A percentile compares a stretch with the other conserved stretches of the same genome.
These are phyloP conservation scores for Acidomyces sp. DNA, from an alignment of 495 filamentous ascomycete species.

Conservation along the genomic window DNA sequence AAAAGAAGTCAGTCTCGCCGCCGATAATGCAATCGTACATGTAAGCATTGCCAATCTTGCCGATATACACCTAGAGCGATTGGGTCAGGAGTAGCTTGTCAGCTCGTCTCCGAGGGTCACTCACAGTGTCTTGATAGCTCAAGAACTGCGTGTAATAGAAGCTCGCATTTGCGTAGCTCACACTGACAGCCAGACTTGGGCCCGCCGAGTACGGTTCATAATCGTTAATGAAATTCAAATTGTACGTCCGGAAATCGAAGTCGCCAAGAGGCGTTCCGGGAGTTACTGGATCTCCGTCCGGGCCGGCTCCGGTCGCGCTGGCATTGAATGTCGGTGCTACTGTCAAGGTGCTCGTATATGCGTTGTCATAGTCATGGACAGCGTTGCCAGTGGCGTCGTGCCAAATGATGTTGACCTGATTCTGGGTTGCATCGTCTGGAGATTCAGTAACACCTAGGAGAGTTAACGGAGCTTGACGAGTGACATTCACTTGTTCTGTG, in stretches of 20 bases:
- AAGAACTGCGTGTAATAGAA: conserved; percentile 48
- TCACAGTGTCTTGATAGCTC: conserved; percentile 43
- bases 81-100: not conserved
- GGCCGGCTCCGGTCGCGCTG: conserved; percentile 41
- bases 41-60: conserved; percentile 48
- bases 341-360: conserved; percentile 41
- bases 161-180: conserved; percentile 43
- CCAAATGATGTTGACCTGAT: conserved; percentile 40
- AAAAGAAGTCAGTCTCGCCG: conserved; percentile 44
- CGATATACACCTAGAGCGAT: conserved; percentile 37
- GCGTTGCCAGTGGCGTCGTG: conserved; percentile 34
- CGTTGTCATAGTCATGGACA: conserved; percentile 41
- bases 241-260: conserved; percentile 44
- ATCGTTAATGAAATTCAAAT: conserved; percentile 47
- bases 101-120: not conserved
- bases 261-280: conserved; percentile 45
- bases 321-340: conserved; percentile 45
- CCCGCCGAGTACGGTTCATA: conserved; percentile 39
- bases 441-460: conserved; percentile 40
- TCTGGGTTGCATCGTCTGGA: conserved; percentile 30
- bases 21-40: conserved; percentile 41
- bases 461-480: conserved; percentile 41
- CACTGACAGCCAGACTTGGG: conserved; percentile 42
- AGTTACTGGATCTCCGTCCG: conserved; percentile 44
- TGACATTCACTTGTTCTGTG: conserved; percentile 48